phyloP scores from a whole-genome alignment of 176 grass and related monocot genomes.

The Juncus effusus region DNA sequence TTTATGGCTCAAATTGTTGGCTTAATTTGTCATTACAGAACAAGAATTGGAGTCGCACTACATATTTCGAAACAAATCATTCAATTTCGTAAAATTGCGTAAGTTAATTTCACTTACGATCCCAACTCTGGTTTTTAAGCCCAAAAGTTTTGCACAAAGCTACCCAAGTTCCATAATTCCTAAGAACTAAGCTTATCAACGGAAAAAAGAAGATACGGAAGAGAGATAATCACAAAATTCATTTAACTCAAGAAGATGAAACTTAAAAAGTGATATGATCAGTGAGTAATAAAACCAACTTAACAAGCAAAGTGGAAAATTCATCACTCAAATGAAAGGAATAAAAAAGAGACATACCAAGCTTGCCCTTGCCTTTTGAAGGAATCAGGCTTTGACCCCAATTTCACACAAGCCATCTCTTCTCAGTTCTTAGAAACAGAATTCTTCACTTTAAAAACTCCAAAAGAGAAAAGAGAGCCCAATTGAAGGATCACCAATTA shows the following conservation, averaged over 20 bases:
- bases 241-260: background rate
- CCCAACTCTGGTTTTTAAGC: too few relatives aligned
- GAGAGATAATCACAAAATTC: slow-evolving; percentile 14
- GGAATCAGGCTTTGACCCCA: slow-evolving; percentile 75
- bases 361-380: slow-evolving; percentile 79
- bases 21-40: background rate
- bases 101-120: too few relatives aligned
- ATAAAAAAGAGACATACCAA: slow-evolving; percentile 38
- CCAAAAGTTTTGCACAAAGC: too few relatives aligned
- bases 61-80: too few relatives aligned
- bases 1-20: background rate
- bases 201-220: slow-evolving; percentile 16
- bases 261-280: background rate
- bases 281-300: background rate
- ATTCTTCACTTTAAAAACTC: background rate
- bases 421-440: slow-evolving; percentile 6
- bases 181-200: too few relatives aligned
- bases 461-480: background rate
- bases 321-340: slow-evolving; percentile 5
- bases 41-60: too few relatives aligned
- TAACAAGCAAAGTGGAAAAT: background rate
- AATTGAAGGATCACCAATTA: slow-evolving; percentile 16
- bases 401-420: slow-evolving; percentile 60
- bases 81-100: too few relatives aligned
- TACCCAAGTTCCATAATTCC: too few relatives aligned